These are phyloP conservation scores for Rhizopus stolonifer DNA, from an alignment of 371 early-diverging fungal species.

Conservation along the genomic window DNA sequence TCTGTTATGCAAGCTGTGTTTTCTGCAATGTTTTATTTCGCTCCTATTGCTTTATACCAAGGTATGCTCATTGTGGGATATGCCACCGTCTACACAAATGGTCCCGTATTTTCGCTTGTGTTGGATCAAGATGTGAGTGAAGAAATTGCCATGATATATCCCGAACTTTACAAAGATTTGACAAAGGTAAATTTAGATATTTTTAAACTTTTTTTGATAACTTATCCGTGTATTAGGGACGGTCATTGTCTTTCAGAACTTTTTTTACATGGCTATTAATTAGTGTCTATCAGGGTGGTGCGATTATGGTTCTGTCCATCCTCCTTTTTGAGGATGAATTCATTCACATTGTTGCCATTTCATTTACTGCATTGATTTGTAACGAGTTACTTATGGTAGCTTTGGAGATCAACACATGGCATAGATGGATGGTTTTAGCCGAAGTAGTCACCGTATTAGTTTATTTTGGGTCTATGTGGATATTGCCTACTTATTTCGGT, in stretches of 20 bases:
- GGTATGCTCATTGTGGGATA: constrained; percentile 76
- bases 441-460: constrained; percentile 80
- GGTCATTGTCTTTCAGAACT: constrained; percentile 87
- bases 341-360: constrained; percentile 94
- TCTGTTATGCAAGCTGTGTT: constrained; percentile 99
- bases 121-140: constrained; percentile 91
- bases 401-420: constrained; percentile 90
- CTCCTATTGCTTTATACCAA: constrained; percentile 97
- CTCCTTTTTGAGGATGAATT: constrained; percentile 95
- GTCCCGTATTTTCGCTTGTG: constrained; percentile 96
- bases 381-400: constrained; percentile 99
- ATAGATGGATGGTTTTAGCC: constrained; percentile 75
- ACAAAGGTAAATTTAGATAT: constrained; percentile 61
- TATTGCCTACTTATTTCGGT: constrained; percentile 91
- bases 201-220: not conserved
- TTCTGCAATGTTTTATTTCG: constrained; percentile 96
- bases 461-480: constrained; percentile 86
- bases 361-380: constrained; percentile 95
- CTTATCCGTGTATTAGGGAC: constrained; percentile 64
- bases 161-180: constrained; percentile 97
- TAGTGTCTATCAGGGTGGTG: constrained; percentile 97
- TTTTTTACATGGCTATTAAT: constrained; percentile 96
- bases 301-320: constrained; percentile 95
- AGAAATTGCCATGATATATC: constrained; percentile 91
- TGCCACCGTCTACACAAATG: constrained; percentile 96